Base-by-base conservation (phyloP, 2,329 filamentous ascomycete genomes). In the Fusarium humuli region DNA sequence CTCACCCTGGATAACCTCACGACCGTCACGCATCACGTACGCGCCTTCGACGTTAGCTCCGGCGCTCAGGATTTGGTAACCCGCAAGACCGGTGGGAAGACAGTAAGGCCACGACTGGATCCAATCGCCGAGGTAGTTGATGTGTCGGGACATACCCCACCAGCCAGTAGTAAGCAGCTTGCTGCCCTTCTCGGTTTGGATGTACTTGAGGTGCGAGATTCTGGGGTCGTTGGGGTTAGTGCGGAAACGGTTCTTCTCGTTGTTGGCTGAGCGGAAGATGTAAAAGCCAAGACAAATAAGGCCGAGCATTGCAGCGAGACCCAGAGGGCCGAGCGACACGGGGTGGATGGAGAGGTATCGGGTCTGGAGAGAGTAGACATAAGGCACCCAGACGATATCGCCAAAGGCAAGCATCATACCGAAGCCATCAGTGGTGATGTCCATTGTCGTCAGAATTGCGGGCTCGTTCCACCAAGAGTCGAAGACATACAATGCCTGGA, bases 71-170 rank as follows among this genome's bases (percentile, higher is more conserved):
- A 97, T 90, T 42, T 90, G 83, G 79, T 95, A 97, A 14, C 94
- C 94, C 0, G 94, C 92, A 64, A 97, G 79, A 1, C 93, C 92
- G 1, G 94, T 97, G 2, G 95, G 94, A 45, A 98, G 85, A 71
- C 90, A 93, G 81, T 96, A 98, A 0, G 94, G 90, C 93, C 94
- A 98, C 11, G 91, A 89, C 88, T 97, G 94, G 71, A 96, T 86
- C 94, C 94, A 98, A 82, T 98, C 95, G 55, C 94, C 95, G 2
- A 97, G 82, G 81, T 98, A 98, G 83, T 98, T 98, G 85, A 98
- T 95, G 81, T 98, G 95, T 44, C 95, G 89, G 1, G 94, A 92
- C 23, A 89, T 85, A 45, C 95, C 95, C 95, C 95, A 98, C 95
- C 95, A 98, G 59, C 95, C 95, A 1, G 92, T 91, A 6, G 90